Evolutionary conservation across 768 basidiomycete species (phyloP), one percentile per base, ranked within the genome.

Genomic region (Tylopilus sp.): DNA sequence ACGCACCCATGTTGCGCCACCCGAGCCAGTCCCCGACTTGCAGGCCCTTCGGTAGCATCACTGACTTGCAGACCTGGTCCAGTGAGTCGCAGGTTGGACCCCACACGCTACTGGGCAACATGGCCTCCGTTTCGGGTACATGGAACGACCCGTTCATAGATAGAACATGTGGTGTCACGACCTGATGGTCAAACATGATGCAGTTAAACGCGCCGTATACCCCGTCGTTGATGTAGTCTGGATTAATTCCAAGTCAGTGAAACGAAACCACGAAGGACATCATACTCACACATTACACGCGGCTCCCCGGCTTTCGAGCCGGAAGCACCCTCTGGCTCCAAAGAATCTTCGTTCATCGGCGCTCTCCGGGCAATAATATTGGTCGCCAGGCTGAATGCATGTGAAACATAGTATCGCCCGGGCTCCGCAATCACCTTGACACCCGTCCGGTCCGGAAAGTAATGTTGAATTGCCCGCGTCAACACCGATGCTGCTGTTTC

Each of bases 151-250:
- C 81, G 46, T 78, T 75, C 73, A 89, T 74, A 22, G 84, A 86
- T 45, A 91, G 75, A 43, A 90, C 87, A 61, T 83, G 83, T 24
- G 97, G 97, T 63, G 89, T 83, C n/a, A 87, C 87, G 53, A 80
- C 78, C 67, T 96, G 94, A 72, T 99, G 97, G 73, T 98, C 97
- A 72, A 98, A 98, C 66, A 98, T 78, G 72, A 94, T 94, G 75
- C 91, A 94, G 77, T 95, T 94, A 78, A 95, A 94, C 21, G 92
- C 85, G 46, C 96, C 94, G 71, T 99, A 99, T 36, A 99, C 93
- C 40, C 97, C 97, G 70, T 98, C 96, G 74, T 98, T 98, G 81
- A 98, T 93, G 77, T 98, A 98, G 77, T 98, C 94, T 97, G 70
- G 30, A 31, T 50, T 40, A 44, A 45, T 50, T 30, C 3, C 50